These are phyloP conservation scores for Sarocladium kiliense DNA, from an alignment of 2,329 filamentous ascomycete species.

Conservation along the genomic window DNA sequence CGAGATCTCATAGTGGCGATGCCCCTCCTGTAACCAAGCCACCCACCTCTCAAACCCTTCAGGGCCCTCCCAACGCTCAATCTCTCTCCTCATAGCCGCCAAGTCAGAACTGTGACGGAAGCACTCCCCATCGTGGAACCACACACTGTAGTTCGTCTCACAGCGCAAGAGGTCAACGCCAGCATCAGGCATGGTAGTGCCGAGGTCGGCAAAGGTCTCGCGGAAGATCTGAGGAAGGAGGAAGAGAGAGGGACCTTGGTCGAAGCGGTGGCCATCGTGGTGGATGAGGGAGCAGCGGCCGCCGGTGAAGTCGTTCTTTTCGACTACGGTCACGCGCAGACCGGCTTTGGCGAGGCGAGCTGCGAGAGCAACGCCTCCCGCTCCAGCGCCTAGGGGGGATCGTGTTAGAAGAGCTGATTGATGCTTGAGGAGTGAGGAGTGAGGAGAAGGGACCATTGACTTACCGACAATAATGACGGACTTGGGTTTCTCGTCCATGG, in stretches of 20 bases:
- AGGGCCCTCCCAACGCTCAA: constrained; percentile 69
- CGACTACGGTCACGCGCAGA: constrained; percentile 68
- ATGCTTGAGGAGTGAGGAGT: no score
- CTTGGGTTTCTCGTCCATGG: constrained; percentile 18
- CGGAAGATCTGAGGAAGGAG: constrained; percentile 67
- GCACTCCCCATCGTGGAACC: constrained; percentile 62
- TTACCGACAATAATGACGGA: constrained; percentile 24
- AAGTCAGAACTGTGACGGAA: constrained; percentile 65
- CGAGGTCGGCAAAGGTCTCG: constrained; percentile 64
- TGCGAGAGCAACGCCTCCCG: constrained; percentile 66
- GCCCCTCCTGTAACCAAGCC: constrained; percentile 59
- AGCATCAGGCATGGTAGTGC: constrained; percentile 58
- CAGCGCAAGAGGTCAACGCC: constrained; percentile 66
- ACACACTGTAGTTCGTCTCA: constrained; percentile 70
- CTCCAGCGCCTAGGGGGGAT: constrained; percentile 54
- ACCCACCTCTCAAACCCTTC: constrained; percentile 68
- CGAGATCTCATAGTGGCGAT: constrained; percentile 65
- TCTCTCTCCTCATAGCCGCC: constrained; percentile 63
- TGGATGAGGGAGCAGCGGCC: constrained; percentile 65
- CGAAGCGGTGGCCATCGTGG: constrained; percentile 61
- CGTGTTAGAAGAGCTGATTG: background rate
- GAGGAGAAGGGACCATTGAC: no score
- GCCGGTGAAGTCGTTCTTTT: constrained; percentile 70
- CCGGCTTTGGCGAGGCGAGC: constrained; percentile 67
- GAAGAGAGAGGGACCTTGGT: constrained; percentile 70